Base-by-base conservation (phyloP, 1,139 yeast genomes). In the Lizanozyma gosingica region DNA sequence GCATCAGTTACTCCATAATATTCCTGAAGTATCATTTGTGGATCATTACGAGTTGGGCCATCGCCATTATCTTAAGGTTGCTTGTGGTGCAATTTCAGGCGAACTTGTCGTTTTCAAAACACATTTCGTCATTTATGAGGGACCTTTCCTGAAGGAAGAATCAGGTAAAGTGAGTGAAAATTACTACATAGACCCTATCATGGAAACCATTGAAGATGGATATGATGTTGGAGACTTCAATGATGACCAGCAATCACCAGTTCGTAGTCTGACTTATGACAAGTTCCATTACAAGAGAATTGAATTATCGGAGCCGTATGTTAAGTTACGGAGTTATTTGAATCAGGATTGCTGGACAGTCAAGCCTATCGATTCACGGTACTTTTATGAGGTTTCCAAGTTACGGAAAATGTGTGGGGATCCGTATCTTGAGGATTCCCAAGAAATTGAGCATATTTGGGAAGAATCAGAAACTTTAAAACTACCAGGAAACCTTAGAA, bases 281-380 rank as follows among this genome's bases (percentile, higher is more conserved):
- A 6, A 6, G 9, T 6, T 22, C 9, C 9, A 6, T 22, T 22
- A 6, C 29, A 22, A 22, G 11, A 6, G 29, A 6, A 22, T 22
- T 22, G 11, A 22, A 22, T 11, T 22, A 6, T 6, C 6, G 9
- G 29, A 22, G 11, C 29, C 29, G 6, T 11, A 11, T 6, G 29
- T 22, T 11, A 22, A 22, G 29, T 22, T 22, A 11, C 29, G 29
- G 29, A 22, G 9, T 22, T 22, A 22, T 22, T 22, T 22, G 29
- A 22, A 22, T 11, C 29, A 76, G 38, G 73, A 70, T 45, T 76
- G 76, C 39, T 80, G 87, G 86, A 70, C 83, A 1, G 57, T 69
- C 11, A 64, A 63, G 38, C 64, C 67, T 1, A 54, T 80, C 1
- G 52, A 56, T 14, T 55, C 64, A 1, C 47, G 47, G 3, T 65